Evolutionary conservation across 2,329 filamentous ascomycete species (phyloP), one percentile per base, ranked within the genome.

Genomic region (Paraconiothyrium sp.): DNA sequence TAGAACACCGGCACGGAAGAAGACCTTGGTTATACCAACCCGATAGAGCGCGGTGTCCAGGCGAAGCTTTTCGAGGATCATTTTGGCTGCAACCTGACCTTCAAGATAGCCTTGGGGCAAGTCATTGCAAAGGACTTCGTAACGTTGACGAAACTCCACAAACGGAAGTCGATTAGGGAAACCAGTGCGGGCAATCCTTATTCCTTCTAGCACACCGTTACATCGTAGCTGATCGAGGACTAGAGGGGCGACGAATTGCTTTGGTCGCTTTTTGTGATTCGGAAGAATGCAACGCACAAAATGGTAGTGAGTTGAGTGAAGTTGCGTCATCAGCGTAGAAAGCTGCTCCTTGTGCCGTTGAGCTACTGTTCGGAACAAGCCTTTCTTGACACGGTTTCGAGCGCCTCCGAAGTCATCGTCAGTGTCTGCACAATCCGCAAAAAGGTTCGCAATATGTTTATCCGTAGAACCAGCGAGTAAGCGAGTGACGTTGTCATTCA

Each of bases 161-260:
- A 99, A 99, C 0, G 92, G 87, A 35, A 99, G 84, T 68, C 95
- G 87, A 76, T 99, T 99, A 54, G 95, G 95, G 77, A 99, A 99
- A 27, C 95, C 95, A 5, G 96, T 99, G 49, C 95, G 89, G 27
- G 95, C 95, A 78, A 99, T 99, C 63, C 95, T 89, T 73, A 99
- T 99, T 64, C 95, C 95, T 81, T 99, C 95, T n/a, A 99, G 85
- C 2, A 99, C 95, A 91, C 95, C 95, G 76, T 99, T 99, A 81
- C 95, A 99, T 56, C 95, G 89, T n/a, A 99, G 83, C 77, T 99
- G 96, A 73, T 99, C 95, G 6, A 99, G 85, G 1, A 99, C 96
- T n/a, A 99, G 87, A 2, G 93, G 88, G 3, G 92, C 92, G 74
- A 91, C 92, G 78, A 98, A 93, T 75, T 94, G 91, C 79, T 99